A percentile compares a stretch with the other conserved stretches of the same genome.
These are phyloP conservation scores for Starmerella kuoi DNA, from an alignment of 805 yeast genomes.

Conservation along the genomic window DNA sequence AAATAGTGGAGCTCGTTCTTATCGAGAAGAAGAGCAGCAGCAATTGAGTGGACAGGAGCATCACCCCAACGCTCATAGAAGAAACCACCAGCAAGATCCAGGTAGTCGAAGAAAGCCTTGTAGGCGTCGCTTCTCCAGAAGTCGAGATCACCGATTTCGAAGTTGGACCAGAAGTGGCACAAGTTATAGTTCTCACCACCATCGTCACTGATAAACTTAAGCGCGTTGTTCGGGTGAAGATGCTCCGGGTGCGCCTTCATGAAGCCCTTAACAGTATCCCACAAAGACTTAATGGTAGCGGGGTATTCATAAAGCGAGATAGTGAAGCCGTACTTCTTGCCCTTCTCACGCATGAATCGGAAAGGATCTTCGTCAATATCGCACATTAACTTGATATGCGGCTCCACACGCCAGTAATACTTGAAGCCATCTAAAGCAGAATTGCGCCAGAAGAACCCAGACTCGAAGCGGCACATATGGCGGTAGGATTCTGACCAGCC, in stretches of 20 bases:
- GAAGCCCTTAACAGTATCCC: conserved; percentile 61
- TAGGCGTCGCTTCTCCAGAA: conserved; percentile 51
- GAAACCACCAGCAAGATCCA: conserved; percentile 64
- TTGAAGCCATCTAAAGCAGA: conserved; percentile 54
- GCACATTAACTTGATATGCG: conserved; percentile 61
- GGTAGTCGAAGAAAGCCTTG: conserved; percentile 44
- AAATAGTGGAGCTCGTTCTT: conserved; percentile 53
- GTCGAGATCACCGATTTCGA: conserved; percentile 62
- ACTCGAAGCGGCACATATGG: conserved; percentile 82
- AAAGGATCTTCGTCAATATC: conserved; percentile 70
- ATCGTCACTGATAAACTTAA: conserved; percentile 63
- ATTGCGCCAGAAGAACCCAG: conserved; percentile 74
- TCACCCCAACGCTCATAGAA: conserved; percentile 90
- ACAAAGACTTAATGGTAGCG: conserved; percentile 62
- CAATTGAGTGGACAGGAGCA: conserved; percentile 81
- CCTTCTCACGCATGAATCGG: conserved; percentile 65
- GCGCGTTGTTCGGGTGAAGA: conserved; percentile 47
- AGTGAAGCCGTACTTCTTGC: conserved; percentile 64
- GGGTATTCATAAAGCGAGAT: conserved; percentile 57
- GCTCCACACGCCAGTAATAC: conserved; percentile 92
- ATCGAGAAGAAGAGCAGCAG: conserved; percentile 48
- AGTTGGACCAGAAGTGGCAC: conserved; percentile 82
- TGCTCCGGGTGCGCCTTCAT: conserved; percentile 46
- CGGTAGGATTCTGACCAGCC: conserved; percentile 68
- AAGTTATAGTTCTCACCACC: conserved; percentile 59